phyloP scores from a whole-genome alignment of 768 basidiomycete genomes.

The Leccinum boreale region DNA sequence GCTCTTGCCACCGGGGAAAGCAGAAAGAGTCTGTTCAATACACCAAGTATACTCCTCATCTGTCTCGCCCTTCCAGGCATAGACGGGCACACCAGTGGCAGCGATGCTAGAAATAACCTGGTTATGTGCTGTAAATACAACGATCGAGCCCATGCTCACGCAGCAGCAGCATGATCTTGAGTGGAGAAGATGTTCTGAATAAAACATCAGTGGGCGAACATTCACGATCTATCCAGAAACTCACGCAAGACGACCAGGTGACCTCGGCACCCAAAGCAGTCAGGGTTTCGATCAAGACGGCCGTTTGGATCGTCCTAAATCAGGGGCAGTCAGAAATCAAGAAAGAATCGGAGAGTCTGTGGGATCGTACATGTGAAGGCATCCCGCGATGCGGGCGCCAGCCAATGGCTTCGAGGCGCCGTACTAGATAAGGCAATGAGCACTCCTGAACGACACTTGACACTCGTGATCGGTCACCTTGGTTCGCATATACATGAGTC shows the following conservation, averaged over 20 bases:
- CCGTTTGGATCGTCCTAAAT: slow-evolving; percentile 94
- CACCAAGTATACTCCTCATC: slow-evolving; percentile 99
- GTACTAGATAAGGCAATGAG: slow-evolving; percentile 49
- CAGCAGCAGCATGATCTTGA: slow-evolving; percentile 98
- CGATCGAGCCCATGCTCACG: slow-evolving; percentile 47
- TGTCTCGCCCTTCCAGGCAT: slow-evolving; percentile 99
- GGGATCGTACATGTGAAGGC: slow-evolving; percentile 86
- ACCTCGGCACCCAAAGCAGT: slow-evolving; percentile 95
- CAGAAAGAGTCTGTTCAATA: slow-evolving; percentile 89
- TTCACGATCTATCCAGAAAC: slow-evolving; percentile 26
- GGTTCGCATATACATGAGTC: slow-evolving; percentile 87
- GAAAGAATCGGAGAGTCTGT: not conserved
- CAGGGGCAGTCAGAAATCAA: slow-evolving; percentile 3
- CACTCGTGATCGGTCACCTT: slow-evolving; percentile 52
- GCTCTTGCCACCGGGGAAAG: slow-evolving; percentile 79
- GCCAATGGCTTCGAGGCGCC: slow-evolving; percentile 79
- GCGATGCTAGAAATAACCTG: slow-evolving; percentile 61
- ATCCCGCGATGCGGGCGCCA: slow-evolving; percentile 95
- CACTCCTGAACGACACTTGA: slow-evolving; percentile 2
- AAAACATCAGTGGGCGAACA: not conserved
- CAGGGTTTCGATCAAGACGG: slow-evolving; percentile 97
- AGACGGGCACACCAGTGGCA: slow-evolving; percentile 97
- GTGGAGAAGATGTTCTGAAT: slow-evolving; percentile 97
- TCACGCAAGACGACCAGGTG: slow-evolving; percentile 95
- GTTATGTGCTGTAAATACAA: slow-evolving; percentile 1